phyloP scores from a whole-genome alignment of 73 alveolate genomes.

The Paramecium sonneborni region DNA sequence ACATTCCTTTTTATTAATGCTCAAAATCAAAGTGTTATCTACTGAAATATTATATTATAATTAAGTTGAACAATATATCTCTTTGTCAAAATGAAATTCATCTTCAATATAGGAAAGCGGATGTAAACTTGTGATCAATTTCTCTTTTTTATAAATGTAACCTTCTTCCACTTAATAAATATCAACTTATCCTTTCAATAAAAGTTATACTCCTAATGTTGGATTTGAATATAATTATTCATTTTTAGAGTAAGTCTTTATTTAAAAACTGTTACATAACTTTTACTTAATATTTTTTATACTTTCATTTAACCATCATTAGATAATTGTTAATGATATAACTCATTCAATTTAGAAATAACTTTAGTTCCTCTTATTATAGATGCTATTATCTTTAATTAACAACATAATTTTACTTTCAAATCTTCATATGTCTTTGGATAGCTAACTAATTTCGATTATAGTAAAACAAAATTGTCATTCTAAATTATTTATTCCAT shows the following conservation, averaged over 20 bases:
- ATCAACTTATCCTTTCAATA: background rate
- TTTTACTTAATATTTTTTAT: no score
- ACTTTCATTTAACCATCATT: background rate
- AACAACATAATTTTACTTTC: background rate
- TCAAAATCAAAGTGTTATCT: background rate
- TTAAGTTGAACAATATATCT: background rate
- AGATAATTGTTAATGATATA: background rate
- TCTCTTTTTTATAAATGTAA: background rate
- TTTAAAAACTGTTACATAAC: background rate
- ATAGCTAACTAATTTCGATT: background rate
- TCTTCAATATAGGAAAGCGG: background rate
- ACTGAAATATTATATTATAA: background rate
- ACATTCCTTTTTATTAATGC: background rate
- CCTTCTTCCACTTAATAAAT: background rate
- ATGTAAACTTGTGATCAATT: background rate
- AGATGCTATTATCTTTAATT: background rate
- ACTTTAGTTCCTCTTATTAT: background rate
- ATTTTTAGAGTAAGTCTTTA: background rate
- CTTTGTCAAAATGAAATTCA: background rate
- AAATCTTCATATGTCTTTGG: background rate
- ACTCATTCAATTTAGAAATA: background rate
- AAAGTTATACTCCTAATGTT: background rate
- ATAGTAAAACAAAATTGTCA: background rate
- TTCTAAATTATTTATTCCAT: slow-evolving; percentile 21
- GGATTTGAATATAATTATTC: background rate